Evolutionary conservation across 2,329 filamentous ascomycete species (phyloP), one percentile per base, ranked within the genome.

Genomic region (Aureobasidium sp.): DNA sequence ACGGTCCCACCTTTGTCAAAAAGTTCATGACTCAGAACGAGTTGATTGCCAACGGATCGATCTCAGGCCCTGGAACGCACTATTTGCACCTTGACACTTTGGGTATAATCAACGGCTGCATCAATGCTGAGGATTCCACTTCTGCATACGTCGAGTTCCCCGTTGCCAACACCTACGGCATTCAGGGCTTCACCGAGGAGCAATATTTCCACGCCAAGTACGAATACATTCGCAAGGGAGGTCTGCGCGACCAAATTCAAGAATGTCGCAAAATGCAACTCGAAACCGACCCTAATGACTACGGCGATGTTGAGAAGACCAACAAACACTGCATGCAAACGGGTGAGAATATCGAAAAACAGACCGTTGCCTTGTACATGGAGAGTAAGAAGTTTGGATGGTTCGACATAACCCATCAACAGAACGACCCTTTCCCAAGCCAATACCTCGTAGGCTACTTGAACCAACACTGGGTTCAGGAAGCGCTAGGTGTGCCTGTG

Each of bases 111-210:
- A 84, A 84, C 63, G 81, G 81, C 25, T 84, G 81, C 64, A 74
- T 84, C 11, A 82, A 84, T 66, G 70, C 78, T 27, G 73, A 78
- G 3, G 74, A 78, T 2, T 78, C 82, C 68, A 73, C 74, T 51
- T 74, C 75, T 0, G 73, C 72, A 5, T 69, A 69, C 36, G 65
- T 67, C 25, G 64, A 63, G 9, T 68, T 72, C 21, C 77, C 82
- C 0, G 81, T 78, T 69, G 82, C 85, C 69, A 85, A 85, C 64
- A 82, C 82, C 2, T 86, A 85, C 64, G 78, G 77, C n/a, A 75
- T 85, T 42, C 42, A 79, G 54, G 72, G 76, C 0, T 76, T 81
- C 67, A 80, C 79, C 61, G 68, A 80, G 53, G 76, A 75, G 3
- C 68, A 77, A 6, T 80, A 81, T 61, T 70, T 78, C 3, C 65